Percentiles rank a stretch among this genome's conserved stretches.
Conservation (phyloP, 257 asterid species). For the Nicotiana noctiflora region DNA sequence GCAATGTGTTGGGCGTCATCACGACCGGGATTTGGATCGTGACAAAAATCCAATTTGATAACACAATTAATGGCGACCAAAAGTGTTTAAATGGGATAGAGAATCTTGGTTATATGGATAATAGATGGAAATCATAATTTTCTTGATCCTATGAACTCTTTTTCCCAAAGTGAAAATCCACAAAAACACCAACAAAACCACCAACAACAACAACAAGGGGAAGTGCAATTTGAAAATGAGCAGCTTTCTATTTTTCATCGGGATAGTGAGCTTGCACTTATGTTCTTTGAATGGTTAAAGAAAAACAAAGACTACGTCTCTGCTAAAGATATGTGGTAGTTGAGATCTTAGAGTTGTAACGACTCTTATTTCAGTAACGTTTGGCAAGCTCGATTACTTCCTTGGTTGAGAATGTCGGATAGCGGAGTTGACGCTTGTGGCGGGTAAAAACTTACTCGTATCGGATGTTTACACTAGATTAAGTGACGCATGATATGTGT, state of each 20-base stretch:
- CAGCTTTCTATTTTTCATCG: conserved; percentile 46
- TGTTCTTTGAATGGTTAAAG: conserved; percentile 83
- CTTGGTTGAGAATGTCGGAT: too few relatives aligned
- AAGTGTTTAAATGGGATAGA: conserved; percentile 61
- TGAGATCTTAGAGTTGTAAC: too few relatives aligned
- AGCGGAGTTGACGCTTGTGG: too few relatives aligned
- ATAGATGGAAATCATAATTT: conserved; percentile 40
- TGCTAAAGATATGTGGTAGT: conserved; percentile 64
- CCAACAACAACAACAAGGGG: conserved; percentile 8
- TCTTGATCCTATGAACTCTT: conserved; percentile 60
- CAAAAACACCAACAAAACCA: not conserved
- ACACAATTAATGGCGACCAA: conserved; percentile 12
- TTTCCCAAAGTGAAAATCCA: conserved; percentile 40
- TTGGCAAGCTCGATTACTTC: too few relatives aligned
- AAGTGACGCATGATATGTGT: too few relatives aligned
- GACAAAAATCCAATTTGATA: not conserved
- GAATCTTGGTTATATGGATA: conserved; percentile 64
- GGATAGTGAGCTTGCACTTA: conserved; percentile 50
- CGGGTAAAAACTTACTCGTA: too few relatives aligned
- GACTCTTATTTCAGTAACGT: too few relatives aligned
- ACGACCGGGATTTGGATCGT: too few relatives aligned
- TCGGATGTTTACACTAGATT: too few relatives aligned
- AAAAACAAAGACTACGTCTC: conserved; percentile 65
- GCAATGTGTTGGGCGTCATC: too few relatives aligned
- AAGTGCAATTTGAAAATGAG: not conserved